phyloP scores from a whole-genome alignment of 1,284 basidiomycete species.

The Ustilago vetiveriae region DNA sequence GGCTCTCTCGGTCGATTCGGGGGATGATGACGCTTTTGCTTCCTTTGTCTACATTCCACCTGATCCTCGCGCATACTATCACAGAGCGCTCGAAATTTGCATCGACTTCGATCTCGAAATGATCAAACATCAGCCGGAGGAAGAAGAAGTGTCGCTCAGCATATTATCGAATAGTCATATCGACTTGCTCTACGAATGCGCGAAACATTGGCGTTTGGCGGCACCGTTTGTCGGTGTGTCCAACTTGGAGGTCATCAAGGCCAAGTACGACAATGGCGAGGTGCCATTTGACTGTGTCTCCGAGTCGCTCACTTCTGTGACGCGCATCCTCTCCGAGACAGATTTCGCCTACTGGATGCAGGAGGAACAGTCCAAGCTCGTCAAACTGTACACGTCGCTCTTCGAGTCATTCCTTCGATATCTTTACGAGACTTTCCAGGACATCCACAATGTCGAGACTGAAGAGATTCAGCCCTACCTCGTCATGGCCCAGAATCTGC shows the following conservation, averaged over 20 bases:
- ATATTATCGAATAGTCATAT: conserved; percentile 86
- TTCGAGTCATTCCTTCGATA: conserved; percentile 86
- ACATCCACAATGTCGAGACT: conserved; percentile 62
- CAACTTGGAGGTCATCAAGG: conserved; percentile 86
- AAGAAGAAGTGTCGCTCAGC: conserved; percentile 92
- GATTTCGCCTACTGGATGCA: conserved; percentile 75
- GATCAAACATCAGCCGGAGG: conserved; percentile 89
- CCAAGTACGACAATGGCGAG: conserved; percentile 86
- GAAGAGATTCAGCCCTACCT: conserved; percentile 56
- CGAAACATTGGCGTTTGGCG: conserved; percentile 86
- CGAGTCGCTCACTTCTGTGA: conserved; percentile 81
- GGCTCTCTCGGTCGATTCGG: conserved; percentile 18
- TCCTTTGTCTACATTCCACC: conserved; percentile 86
- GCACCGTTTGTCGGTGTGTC: conserved; percentile 80
- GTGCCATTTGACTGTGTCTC: conserved; percentile 89
- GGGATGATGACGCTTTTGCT: conserved; percentile 52
- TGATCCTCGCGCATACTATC: conserved; percentile 85
- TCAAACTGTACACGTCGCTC: conserved; percentile 67
- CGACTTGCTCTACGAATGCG: conserved; percentile 86
- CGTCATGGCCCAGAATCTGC: conserved; percentile 63
- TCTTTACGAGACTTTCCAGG: conserved; percentile 84
- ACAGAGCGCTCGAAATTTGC: conserved; percentile 82
- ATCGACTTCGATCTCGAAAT: conserved; percentile 86
- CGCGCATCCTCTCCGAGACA: conserved; percentile 76
- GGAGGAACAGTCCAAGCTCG: conserved; percentile 76